Base-by-base conservation (phyloP, 148 eudicot genomes). In the Nepenthes gracilis region DNA sequence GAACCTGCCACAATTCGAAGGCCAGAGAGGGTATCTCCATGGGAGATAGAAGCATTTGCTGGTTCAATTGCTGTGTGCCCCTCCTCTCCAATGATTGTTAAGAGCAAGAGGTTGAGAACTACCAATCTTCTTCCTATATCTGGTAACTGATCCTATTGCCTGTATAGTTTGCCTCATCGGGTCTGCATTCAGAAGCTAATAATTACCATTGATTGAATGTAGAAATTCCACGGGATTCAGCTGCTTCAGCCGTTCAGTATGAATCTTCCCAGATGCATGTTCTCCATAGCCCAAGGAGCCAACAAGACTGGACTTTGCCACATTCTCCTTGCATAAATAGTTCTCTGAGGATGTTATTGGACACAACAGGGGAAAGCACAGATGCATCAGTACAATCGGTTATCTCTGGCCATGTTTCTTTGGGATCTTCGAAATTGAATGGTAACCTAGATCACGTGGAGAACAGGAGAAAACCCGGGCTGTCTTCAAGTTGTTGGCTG, bases 11-110 rank as follows among this genome's bases (percentile, higher is more conserved):
- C 72, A 10, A 61, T 84, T 43, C 74, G 47, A 23, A 79, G 98
- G 61, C 96, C 94, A 9, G 96, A 85, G 10, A 81, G 76, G 74
- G 86, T 92, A 59, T 92, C 97, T 43, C 88, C 88, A 5, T 92
- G 97, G 97, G 97, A 92, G 63, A 83, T 92, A 12, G 97, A 92
- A 57, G 83, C 96, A 57, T 80, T 83, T 48, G 79, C 58, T 56
- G 77, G 84, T 69, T 75, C 87, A 47, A 58, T 75, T 76, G 70
- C 86, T 2, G 50, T 60, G 12, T 74, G 67, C 57, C 74, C 77
- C 12, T 40, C 71, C 68, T 83, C 76, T 35, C 78, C 74, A 38
- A 60, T 79, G 43, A 32, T 56, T 23, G 35, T 68, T 6, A 91
- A 85, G 80, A 80, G 58, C 64, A 91, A 91, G 81, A 85, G 93